Percentiles rank a stretch among this genome's conserved stretches.
Conservation (phyloP, 1,139 yeast species). For the Taphrina pruni region DNA sequence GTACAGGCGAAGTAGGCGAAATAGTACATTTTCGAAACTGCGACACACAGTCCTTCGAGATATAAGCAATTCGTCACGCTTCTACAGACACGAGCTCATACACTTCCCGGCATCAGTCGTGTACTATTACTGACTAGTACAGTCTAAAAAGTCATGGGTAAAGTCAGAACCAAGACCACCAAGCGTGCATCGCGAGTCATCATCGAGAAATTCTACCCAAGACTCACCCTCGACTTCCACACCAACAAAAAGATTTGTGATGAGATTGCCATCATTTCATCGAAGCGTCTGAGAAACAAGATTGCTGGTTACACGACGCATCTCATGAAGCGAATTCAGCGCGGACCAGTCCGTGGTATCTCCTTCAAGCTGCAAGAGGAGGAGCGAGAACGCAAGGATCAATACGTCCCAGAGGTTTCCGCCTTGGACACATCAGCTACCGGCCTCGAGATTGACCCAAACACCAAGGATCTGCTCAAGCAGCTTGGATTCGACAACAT, state of each 20-base stretch:
- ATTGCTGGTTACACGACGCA: conserved; percentile 99
- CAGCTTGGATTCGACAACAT: conserved; percentile 89
- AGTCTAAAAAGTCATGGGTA: conserved; percentile 63
- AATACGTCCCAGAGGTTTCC: conserved; percentile 99
- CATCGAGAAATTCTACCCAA: conserved; percentile 99
- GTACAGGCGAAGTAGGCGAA: background rate
- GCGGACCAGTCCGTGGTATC: conserved; percentile 99
- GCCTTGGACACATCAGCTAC: conserved; percentile 98
- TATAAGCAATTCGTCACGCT: background rate
- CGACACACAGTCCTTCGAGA: background rate
- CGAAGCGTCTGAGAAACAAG: conserved; percentile 99
- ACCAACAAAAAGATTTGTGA: conserved; percentile 99
- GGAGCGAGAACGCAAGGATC: conserved; percentile 99
- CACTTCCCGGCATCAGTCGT: background rate
- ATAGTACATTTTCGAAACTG: background rate
- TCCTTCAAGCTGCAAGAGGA: conserved; percentile 99
- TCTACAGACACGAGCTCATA: background rate
- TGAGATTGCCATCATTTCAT: conserved; percentile 98
- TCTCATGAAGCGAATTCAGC: conserved; percentile 99
- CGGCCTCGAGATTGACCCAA: conserved; percentile 96
- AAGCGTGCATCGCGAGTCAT: conserved; percentile 99
- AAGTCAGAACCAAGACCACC: conserved; percentile 99
- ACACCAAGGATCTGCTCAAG: conserved; percentile 96
- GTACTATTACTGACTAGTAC: background rate
- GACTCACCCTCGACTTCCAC: conserved; percentile 99